These are phyloP conservation scores for Chlorella ohadii DNA, from an alignment of 139 green algal genomes.

Conservation along the genomic window DNA sequence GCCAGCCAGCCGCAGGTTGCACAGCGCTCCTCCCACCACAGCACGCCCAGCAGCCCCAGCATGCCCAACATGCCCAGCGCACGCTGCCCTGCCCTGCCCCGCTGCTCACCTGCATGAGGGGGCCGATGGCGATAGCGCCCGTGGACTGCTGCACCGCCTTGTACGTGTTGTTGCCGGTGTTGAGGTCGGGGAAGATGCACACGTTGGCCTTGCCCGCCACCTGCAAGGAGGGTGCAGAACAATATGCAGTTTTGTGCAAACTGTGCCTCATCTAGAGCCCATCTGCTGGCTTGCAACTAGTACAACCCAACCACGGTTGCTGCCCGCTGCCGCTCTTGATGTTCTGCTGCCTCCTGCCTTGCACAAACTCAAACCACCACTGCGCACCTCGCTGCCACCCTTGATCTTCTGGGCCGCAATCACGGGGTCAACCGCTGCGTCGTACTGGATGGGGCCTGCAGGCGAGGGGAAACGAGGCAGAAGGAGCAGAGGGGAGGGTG, in stretches of 20 bases:
- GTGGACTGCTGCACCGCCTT: conserved; percentile 83
- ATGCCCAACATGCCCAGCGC: background rate
- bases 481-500: background rate
- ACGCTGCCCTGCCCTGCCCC: too few species aligned
- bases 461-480: background rate
- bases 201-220: conserved; percentile 86
- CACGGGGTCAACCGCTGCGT: conserved; percentile 85
- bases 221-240: too few species aligned
- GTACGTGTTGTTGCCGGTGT: conserved; percentile 94
- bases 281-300: too few species aligned
- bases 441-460: conserved; percentile 81
- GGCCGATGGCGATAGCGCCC: conserved; percentile 85
- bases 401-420: conserved; percentile 85
- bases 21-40: too few species aligned
- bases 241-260: too few species aligned
- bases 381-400: conserved; percentile 52
- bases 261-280: too few species aligned
- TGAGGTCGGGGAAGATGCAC: conserved; percentile 93
- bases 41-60: background rate
- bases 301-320: too few species aligned
- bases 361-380: too few species aligned
- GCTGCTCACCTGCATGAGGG: conserved; percentile 75
- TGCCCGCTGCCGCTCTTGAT: too few species aligned
- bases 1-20: background rate
- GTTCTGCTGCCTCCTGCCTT: too few species aligned